A percentile compares a stretch with the other conserved stretches of the same genome.
Evolutionary conservation across 345 rosid species (phyloP).

Genomic region (Turritis glabra): DNA sequence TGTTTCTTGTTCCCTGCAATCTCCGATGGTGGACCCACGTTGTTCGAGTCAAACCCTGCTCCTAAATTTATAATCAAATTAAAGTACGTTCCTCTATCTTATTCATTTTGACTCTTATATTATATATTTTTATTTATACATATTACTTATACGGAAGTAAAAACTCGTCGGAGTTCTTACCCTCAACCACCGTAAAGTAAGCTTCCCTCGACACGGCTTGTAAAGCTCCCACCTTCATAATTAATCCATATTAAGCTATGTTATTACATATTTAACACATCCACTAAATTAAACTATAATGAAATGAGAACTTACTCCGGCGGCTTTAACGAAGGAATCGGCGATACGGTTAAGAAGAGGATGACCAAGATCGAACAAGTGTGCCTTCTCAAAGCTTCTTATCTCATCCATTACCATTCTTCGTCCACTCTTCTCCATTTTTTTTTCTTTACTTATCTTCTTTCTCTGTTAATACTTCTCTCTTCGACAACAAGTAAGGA

Average conservation of each 20-base stretch:
- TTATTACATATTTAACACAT: background rate
- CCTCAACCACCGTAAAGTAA: constrained; percentile 64
- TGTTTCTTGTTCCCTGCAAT: constrained; percentile 45
- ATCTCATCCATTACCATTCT: constrained; percentile 52
- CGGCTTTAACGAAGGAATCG: constrained; percentile 87
- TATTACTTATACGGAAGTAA: background rate
- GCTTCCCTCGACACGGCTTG: constrained; percentile 82
- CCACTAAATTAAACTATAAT: background rate
- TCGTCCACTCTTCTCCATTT: constrained; percentile 40
- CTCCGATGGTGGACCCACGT: constrained; percentile 50
- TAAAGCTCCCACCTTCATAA: constrained; percentile 74
- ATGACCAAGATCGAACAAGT: constrained; percentile 83
- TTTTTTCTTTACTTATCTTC: constrained; percentile 11
- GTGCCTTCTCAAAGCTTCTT: constrained; percentile 57
- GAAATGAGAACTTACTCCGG: constrained; percentile 52
- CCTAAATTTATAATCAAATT: no score
- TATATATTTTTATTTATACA: background rate
- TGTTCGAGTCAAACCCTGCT: constrained; percentile 55
- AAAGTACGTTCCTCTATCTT: no score
- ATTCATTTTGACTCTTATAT: background rate
- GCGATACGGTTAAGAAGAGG: constrained; percentile 94
- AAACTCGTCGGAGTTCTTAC: constrained; percentile 32
- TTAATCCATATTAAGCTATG: background rate
- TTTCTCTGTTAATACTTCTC: background rate
- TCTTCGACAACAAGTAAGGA: constrained; percentile 22